phyloP scores from a whole-genome alignment of 2,329 filamentous ascomycete genomes.

The Penicillium sclerotigenum region DNA sequence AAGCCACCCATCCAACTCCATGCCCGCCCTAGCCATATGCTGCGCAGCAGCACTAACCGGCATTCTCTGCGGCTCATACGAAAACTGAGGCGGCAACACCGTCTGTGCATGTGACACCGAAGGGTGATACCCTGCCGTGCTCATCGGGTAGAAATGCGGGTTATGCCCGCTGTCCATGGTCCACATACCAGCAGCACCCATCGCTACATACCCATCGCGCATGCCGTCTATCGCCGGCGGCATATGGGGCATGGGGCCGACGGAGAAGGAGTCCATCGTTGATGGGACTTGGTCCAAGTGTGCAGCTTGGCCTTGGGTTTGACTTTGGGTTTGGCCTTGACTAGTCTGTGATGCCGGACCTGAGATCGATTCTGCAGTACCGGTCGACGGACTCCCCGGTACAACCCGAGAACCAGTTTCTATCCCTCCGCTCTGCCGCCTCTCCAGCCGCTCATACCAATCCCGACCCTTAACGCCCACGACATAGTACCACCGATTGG shows the following conservation, averaged over 20 bases:
- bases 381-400: slow-evolving; percentile 16
- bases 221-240: slow-evolving; percentile 18
- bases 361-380: slow-evolving; percentile 6
- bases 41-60: slow-evolving; percentile 11
- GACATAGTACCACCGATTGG: slow-evolving; percentile 34
- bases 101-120: slow-evolving; percentile 15
- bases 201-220: slow-evolving; percentile 23
- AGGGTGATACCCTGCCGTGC: slow-evolving; percentile 18
- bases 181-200: slow-evolving; percentile 23
- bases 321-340: neutral
- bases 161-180: slow-evolving; percentile 16
- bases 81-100: slow-evolving; percentile 23
- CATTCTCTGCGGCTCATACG: slow-evolving; percentile 22
- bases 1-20: slow-evolving; percentile 34
- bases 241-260: slow-evolving; percentile 16
- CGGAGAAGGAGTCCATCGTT: slow-evolving; percentile 15
- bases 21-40: slow-evolving; percentile 19
- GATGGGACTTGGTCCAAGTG: slow-evolving; percentile 1
- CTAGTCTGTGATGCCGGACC: neutral
- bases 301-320: neutral
- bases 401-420: slow-evolving; percentile 6
- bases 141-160: slow-evolving; percentile 11
- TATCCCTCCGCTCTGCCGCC: slow-evolving; percentile 16
- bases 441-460: slow-evolving; percentile 33
- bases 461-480: slow-evolving; percentile 32